These are phyloP conservation scores for Debaryomyces coudertii DNA, from an alignment of 1,139 yeast genomes.

Conservation along the genomic window DNA sequence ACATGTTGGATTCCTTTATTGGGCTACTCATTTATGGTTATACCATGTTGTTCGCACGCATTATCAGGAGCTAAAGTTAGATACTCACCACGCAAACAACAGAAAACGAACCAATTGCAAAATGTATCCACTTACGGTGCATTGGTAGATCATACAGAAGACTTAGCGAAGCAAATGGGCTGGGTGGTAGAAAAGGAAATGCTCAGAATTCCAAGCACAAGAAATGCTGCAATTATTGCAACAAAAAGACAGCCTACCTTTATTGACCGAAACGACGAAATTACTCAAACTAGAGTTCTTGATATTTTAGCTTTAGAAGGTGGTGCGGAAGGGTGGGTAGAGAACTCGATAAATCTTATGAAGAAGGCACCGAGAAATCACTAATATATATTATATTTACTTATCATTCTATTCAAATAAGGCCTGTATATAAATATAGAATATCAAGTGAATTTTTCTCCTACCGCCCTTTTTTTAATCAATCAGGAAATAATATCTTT, in stretches of 20 bases:
- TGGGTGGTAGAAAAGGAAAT: constrained; percentile 87
- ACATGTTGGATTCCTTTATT: constrained; percentile 94
- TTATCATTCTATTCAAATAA: not conserved
- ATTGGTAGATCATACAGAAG: constrained; percentile 81
- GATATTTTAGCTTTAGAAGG: constrained; percentile 74
- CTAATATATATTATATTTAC: constrained; percentile 17
- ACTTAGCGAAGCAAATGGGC: constrained; percentile 66
- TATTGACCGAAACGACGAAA: constrained; percentile 29
- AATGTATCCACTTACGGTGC: constrained; percentile 74
- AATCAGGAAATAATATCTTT: not conserved
- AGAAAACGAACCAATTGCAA: constrained; percentile 12
- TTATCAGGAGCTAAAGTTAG: constrained; percentile 75
- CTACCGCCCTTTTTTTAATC: constrained; percentile 7
- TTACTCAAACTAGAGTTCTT: constrained; percentile 44
- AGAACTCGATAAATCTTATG: constrained; percentile 69
- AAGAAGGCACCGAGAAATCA: constrained; percentile 53
- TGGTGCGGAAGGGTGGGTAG: constrained; percentile 91
- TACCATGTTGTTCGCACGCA: constrained; percentile 94
- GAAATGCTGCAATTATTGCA: constrained; percentile 90
- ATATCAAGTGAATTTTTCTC: constrained; percentile 8
- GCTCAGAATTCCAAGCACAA: constrained; percentile 90
- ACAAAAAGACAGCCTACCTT: constrained; percentile 34
- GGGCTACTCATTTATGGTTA: constrained; percentile 84
- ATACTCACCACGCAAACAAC: constrained; percentile 48
- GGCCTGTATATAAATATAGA: constrained; percentile 4